Percentiles rank a stretch among this genome's conserved stretches.
phyloP scores from a whole-genome alignment of 768 basidiomycete species.

The Amanita jacksonii region DNA sequence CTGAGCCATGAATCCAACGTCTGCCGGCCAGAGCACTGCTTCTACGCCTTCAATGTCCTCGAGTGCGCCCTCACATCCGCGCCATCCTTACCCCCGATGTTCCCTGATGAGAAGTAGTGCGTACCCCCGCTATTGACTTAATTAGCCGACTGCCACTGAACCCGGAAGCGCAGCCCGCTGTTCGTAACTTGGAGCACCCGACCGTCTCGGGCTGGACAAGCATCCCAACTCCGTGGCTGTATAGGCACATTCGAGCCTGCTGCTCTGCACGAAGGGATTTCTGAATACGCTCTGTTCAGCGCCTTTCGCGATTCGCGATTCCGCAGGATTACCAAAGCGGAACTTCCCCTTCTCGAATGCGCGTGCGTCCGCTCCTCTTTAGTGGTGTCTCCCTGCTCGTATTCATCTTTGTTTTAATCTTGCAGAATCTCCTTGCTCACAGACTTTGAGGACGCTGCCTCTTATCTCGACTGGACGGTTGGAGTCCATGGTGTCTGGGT shows the following conservation, averaged over 20 bases:
- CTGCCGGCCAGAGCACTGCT: slow-evolving; percentile 71
- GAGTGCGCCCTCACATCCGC: slow-evolving; percentile 62
- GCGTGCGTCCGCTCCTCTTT: slow-evolving; percentile 34
- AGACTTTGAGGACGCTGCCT: slow-evolving; percentile 76
- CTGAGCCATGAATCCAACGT: slow-evolving; percentile 31
- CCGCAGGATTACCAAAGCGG: slow-evolving; percentile 63
- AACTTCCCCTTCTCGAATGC: slow-evolving; percentile 80
- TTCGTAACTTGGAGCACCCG: slow-evolving; percentile 96
- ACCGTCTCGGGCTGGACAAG: slow-evolving; percentile 46
- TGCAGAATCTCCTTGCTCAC: slow-evolving; percentile 85
- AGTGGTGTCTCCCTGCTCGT: background rate
- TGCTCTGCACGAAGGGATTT: slow-evolving; percentile 63
- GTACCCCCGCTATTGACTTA: slow-evolving; percentile 17
- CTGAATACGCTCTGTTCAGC: slow-evolving; percentile 87
- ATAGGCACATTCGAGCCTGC: slow-evolving; percentile 88
- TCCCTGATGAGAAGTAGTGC: slow-evolving; percentile 73
- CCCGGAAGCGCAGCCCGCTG: slow-evolving; percentile 49
- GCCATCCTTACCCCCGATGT: slow-evolving; percentile 50
- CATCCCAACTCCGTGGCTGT: slow-evolving; percentile 75
- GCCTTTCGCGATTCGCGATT: slow-evolving; percentile 88
- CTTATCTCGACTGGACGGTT: slow-evolving; percentile 89
- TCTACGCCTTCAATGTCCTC: slow-evolving; percentile 72
- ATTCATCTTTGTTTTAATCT: background rate
- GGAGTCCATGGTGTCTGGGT: slow-evolving; percentile 91
- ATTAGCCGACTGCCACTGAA: background rate